Percentiles rank a stretch among this genome's conserved stretches.
Conservation (phyloP, 148 eudicot species). For the Diospyros lotus region DNA sequence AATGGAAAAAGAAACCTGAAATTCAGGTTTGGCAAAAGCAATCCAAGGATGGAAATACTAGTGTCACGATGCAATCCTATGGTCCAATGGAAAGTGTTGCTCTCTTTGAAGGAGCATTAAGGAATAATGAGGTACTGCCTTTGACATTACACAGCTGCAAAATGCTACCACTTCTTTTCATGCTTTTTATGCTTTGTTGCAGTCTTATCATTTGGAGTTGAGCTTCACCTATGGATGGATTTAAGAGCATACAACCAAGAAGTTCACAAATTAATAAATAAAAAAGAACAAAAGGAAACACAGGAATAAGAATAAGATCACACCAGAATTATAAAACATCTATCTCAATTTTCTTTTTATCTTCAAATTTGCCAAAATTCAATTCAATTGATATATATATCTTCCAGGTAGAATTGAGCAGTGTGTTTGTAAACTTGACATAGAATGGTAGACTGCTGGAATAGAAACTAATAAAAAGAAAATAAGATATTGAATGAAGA, state of each 20-base stretch:
- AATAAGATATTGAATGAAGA: too few relatives aligned
- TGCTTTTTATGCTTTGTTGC: not conserved
- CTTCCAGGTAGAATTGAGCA: too few relatives aligned
- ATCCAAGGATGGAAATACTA: conserved; percentile 38
- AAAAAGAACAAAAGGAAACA: too few relatives aligned
- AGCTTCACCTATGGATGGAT: not conserved
- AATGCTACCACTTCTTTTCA: not conserved
- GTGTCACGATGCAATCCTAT: conserved; percentile 58
- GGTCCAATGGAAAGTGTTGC: conserved; percentile 43
- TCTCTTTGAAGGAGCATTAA: conserved; percentile 77
- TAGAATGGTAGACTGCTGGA: too few relatives aligned
- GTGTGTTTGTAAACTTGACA: too few relatives aligned
- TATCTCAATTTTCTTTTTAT: too few relatives aligned
- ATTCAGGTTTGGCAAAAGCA: conserved; percentile 69
- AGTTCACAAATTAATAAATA: not conserved
- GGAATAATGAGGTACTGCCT: conserved; percentile 68
- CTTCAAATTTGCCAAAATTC: too few relatives aligned
- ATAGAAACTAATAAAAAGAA: too few relatives aligned
- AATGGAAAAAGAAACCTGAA: conserved; percentile 72
- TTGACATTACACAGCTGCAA: conserved; percentile 2
- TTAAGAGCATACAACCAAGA: not conserved
- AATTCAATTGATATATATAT: too few relatives aligned
- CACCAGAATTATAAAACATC: too few relatives aligned
- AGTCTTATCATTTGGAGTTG: not conserved
- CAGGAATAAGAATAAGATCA: too few relatives aligned